A percentile compares a stretch with the other conserved stretches of the same genome.
These are phyloP conservation scores for Vanrija sp. DNA, from an alignment of 1,284 basidiomycete species.

Conservation along the genomic window DNA sequence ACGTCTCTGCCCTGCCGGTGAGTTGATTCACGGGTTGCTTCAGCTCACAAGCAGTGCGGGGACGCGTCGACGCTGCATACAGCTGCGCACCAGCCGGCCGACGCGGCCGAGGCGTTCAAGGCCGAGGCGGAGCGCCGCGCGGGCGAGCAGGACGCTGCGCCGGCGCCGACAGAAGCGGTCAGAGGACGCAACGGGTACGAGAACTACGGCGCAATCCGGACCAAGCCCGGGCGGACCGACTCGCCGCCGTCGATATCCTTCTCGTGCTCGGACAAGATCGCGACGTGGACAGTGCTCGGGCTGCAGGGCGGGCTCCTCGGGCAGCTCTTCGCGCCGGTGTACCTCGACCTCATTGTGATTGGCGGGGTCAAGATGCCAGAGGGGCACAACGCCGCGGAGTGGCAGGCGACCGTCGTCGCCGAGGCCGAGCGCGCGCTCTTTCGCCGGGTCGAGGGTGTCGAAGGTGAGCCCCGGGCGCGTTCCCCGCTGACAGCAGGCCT, in stretches of 20 bases:
- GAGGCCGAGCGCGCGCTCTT: constrained; percentile 57
- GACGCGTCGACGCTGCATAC: constrained; percentile 81
- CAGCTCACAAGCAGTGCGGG: constrained; percentile 59
- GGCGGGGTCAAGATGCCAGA: constrained; percentile 58
- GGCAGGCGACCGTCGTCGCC: constrained; percentile 58
- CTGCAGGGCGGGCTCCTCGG: constrained; percentile 75
- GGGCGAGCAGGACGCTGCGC: background rate
- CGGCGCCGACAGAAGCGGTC: constrained; percentile 48
- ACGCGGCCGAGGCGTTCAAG: constrained; percentile 63
- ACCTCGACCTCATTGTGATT: constrained; percentile 62
- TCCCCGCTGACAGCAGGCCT: constrained; percentile 1
- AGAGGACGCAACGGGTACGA: constrained; percentile 75
- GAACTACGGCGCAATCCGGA: constrained; percentile 69
- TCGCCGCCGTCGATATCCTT: constrained; percentile 72
- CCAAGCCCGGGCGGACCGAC: constrained; percentile 82
- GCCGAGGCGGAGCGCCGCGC: constrained; percentile 40
- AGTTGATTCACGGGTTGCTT: constrained; percentile 24
- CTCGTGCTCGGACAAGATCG: constrained; percentile 89
- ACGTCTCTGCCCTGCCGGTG: constrained; percentile 90
- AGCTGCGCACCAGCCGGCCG: constrained; percentile 63
- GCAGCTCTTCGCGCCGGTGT: constrained; percentile 59
- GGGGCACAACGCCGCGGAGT: constrained; percentile 33
- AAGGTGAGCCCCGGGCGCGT: constrained; percentile 14
- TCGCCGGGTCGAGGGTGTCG: constrained; percentile 19
- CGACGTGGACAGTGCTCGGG: constrained; percentile 72